phyloP scores from a whole-genome alignment of 176 grass and related monocot species.

The Bonia amplexicaulis region DNA sequence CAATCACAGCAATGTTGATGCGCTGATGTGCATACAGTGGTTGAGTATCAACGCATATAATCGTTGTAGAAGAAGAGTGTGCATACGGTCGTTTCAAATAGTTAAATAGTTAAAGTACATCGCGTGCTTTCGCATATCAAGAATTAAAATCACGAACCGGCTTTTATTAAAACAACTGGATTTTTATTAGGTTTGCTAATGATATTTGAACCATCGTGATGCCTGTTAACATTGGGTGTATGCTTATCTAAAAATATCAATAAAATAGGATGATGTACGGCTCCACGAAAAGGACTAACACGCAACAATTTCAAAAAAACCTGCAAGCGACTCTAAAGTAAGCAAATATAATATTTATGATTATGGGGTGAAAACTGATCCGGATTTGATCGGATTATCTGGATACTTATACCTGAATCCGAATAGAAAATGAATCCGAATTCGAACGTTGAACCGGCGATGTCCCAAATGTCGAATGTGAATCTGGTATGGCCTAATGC shows the following conservation, averaged over 20 bases:
- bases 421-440: too few relatives aligned
- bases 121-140: neutral
- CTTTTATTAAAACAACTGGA: neutral
- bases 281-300: too few relatives aligned
- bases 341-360: too few relatives aligned
- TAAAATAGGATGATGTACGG: too few relatives aligned
- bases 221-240: neutral
- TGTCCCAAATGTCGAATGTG: accelerated
- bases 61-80: neutral
- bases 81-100: too few relatives aligned
- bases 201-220: neutral
- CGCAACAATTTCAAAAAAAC: too few relatives aligned
- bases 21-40: neutral
- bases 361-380: too few relatives aligned
- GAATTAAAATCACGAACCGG: neutral
- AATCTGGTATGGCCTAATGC: too few relatives aligned
- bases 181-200: neutral
- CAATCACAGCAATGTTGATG: neutral
- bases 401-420: too few relatives aligned
- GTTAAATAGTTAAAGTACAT: neutral
- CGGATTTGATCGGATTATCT: too few relatives aligned
- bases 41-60: neutral
- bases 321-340: too few relatives aligned
- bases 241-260: neutral
- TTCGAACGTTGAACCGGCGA: too few relatives aligned